phyloP scores from a whole-genome alignment of 2,329 filamentous ascomycete genomes.

The Didymella segeticola region DNA sequence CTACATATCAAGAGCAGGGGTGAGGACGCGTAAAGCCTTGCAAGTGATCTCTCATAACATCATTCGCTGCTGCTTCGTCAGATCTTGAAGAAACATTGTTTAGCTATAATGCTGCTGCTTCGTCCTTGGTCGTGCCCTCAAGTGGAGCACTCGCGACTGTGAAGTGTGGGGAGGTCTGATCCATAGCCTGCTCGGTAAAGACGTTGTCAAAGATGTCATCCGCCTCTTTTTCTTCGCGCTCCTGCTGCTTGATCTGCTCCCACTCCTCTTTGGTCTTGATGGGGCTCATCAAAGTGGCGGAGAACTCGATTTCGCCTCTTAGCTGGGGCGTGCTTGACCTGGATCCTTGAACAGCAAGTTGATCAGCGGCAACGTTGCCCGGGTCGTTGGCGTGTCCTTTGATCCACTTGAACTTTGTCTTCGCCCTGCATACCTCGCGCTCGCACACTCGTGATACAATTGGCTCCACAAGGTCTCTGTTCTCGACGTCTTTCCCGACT shows the following conservation, averaged over 20 bases:
- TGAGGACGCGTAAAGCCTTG: not conserved
- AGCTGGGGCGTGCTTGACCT: constrained; percentile 24
- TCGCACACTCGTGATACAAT: constrained; percentile 75
- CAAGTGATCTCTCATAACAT: not conserved
- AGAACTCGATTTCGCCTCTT: constrained; percentile 17
- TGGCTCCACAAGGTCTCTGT: constrained; percentile 80
- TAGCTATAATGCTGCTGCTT: not conserved
- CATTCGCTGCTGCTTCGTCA: not conserved
- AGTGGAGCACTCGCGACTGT: constrained; percentile 1
- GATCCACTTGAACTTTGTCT: constrained; percentile 83
- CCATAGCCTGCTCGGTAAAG: constrained; percentile 7
- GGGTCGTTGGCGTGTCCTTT: constrained; percentile 78
- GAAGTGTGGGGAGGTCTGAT: constrained; percentile 9
- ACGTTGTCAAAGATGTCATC: constrained; percentile 7
- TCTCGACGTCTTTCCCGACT: constrained; percentile 75
- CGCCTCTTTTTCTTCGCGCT: constrained; percentile 9
- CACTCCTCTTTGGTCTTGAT: constrained; percentile 13
- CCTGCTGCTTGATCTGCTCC: constrained; percentile 13
- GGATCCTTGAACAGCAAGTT: constrained; percentile 28
- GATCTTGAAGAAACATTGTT: not conserved
- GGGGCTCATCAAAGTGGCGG: constrained; percentile 17
- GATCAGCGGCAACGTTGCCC: constrained; percentile 83
- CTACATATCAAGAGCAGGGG: not conserved
- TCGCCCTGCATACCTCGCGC: constrained; percentile 59
- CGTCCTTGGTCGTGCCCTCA: not conserved